Conservation (phyloP, 257 asterid species). For the Solanum megistacrolobum region DNA sequence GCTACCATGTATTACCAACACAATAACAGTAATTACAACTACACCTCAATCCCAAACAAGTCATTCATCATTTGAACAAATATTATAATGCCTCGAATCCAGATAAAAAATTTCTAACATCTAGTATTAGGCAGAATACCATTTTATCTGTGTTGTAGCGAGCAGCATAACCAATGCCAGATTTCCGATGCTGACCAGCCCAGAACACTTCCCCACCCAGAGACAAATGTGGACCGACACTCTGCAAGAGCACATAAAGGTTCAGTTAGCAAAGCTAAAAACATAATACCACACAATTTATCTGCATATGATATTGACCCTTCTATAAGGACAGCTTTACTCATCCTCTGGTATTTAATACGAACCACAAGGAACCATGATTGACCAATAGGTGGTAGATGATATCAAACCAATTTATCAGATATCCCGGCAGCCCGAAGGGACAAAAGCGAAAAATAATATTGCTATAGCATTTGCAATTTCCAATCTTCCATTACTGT, state of each 20-base stretch:
- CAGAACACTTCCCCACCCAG: slow-evolving; percentile 93
- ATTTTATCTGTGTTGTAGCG: slow-evolving; percentile 89
- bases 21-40: not conserved
- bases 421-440: not conserved
- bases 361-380: not conserved
- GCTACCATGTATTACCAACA: not conserved
- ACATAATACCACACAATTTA: not conserved
- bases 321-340: not conserved
- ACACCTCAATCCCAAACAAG: not conserved
- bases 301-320: not conserved
- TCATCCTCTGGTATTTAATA: not conserved
- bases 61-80: not conserved
- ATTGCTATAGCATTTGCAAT: not conserved
- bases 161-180: slow-evolving; percentile 86
- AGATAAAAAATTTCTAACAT: not conserved
- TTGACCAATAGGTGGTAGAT: not conserved
- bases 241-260: slow-evolving; percentile 38
- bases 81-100: not conserved
- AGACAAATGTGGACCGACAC: slow-evolving; percentile 62
- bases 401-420: not conserved
- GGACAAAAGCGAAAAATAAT: not conserved
- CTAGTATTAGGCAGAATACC: slow-evolving; percentile 29
- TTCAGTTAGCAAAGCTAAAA: not conserved
- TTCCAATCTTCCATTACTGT: not conserved
- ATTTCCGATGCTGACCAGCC: slow-evolving; percentile 95